These are phyloP conservation scores for Citrus mangshanensis DNA, from an alignment of 345 rosid species.

Conservation along the genomic window DNA sequence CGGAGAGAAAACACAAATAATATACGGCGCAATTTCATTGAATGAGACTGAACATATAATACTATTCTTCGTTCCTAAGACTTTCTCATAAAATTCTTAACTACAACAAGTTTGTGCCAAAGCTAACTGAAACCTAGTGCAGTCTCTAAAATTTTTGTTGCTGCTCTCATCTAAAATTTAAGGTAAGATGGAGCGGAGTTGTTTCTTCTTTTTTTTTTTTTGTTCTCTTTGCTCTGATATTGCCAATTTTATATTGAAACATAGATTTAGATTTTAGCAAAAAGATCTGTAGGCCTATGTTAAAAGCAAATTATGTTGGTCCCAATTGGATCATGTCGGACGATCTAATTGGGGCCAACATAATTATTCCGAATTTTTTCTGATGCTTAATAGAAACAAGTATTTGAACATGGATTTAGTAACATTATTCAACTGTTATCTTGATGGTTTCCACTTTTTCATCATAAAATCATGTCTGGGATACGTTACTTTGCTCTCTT, in stretches of 20 bases:
- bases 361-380: neutral
- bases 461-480: neutral
- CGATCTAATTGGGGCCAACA: slow-evolving; percentile 1
- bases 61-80: no score
- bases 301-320: neutral
- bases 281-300: neutral
- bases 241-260: neutral
- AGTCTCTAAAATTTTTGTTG: no score
- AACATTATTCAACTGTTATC: neutral
- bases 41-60: no score
- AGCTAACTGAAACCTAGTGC: no score
- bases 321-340: neutral
- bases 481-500: neutral
- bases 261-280: neutral
- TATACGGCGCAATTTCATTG: neutral
- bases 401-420: neutral
- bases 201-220: neutral
- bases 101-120: no score
- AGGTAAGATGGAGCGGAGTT: no score
- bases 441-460: neutral
- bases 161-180: neutral
- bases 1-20: neutral
- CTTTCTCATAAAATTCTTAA: no score
- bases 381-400: neutral
- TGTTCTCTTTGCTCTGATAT: neutral